Conservation (phyloP, 2,329 filamentous ascomycete species). For the Colletotrichum noveboracense region DNA sequence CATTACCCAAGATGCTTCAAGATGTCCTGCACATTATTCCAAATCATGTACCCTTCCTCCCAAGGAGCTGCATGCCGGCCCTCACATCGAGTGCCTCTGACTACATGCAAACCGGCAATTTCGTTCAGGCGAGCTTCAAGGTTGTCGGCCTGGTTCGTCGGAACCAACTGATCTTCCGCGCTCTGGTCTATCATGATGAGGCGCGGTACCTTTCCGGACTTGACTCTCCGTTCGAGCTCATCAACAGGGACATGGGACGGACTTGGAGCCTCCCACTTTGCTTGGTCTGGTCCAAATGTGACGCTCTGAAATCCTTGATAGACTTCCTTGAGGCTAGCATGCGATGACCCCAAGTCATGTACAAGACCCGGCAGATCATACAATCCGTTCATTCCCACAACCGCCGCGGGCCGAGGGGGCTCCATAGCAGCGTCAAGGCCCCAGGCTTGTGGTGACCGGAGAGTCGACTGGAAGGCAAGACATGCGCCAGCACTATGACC, state of each 20-base stretch:
- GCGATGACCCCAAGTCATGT: neutral
- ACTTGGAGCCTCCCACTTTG: neutral
- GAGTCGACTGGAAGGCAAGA: neutral
- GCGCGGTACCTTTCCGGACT: neutral
- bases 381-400: neutral
- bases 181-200: neutral
- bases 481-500: neutral
- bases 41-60: neutral
- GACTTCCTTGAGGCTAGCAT: neutral
- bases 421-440: neutral
- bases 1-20: neutral
- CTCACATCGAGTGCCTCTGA: neutral
- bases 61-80: neutral
- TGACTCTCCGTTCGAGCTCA: neutral
- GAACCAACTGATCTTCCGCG: neutral
- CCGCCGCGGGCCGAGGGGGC: neutral
- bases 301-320: neutral
- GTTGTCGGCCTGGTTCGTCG: neutral
- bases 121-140: neutral
- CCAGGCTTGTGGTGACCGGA: neutral
- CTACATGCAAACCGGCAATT: neutral
- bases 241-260: neutral
- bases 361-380: neutral
- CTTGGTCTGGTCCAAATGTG: neutral
- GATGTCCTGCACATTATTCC: neutral